Base-by-base conservation (phyloP, 208 protist genomes). In the Leptomonas seymouri region DNA sequence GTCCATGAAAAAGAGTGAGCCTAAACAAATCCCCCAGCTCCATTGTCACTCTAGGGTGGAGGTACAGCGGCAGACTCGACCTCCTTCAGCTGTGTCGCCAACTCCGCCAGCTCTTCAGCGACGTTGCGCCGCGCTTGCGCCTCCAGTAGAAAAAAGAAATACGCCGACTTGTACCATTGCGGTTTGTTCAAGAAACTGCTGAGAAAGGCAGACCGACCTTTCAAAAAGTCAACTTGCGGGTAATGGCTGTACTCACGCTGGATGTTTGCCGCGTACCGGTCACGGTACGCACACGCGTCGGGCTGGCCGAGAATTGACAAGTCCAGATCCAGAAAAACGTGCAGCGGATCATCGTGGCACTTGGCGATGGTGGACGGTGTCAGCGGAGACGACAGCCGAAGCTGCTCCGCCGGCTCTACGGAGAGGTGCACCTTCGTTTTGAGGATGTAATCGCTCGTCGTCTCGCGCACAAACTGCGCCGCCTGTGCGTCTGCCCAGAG, bases 131-230 rank as follows among this genome's bases (percentile, higher is more conserved):
- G 67, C 21, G 86, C 90, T 9, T 56, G 60, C 55, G 74, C 65
- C 74, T 95, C 90, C 27, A 85, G 67, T 11, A 15, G 58, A n/a
- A 79, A 59, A 50, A 73, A 88, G 39, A 95, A 95, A 76, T 76
- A 95, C 23, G 75, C 70, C 23, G 87, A 93, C 68, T 91, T 92
- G 65, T 78, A 95, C 86, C 76, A 87, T 70, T 86, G 84, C 30
- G 67, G 46, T 34, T 84, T 67, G 5, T 56, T n/a, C 65, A 88
- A 44, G 58, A 92, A 84, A 23, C 36, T 45, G 6, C 21, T 45
- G 25, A 95, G 67, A 60, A 95, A 89, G 16, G 44, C 65, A 5
- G 28, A 20, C 15, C 90, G 90, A 21, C 85, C 90, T 36, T 70
- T 69, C 39, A 65, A 39, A 73, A 86, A 95, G 20, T 82, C 79